phyloP scores from a whole-genome alignment of 352 stramenopile genomes.

The Aphanomyces invadans region DNA sequence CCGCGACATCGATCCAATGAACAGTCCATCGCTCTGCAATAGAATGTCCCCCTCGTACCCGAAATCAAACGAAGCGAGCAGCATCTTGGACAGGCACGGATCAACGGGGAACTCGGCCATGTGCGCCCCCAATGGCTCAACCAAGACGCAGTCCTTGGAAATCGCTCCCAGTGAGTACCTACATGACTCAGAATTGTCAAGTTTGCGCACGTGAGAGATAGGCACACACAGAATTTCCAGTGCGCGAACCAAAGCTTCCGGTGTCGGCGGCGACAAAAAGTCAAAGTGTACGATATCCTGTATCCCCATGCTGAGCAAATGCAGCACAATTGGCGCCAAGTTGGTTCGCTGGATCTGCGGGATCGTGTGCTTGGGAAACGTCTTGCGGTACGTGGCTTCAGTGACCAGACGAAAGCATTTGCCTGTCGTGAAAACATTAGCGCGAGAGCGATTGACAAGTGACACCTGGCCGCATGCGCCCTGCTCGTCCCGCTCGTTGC shows the following conservation, averaged over 20 bases:
- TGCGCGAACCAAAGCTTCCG: slow-evolving; percentile 60
- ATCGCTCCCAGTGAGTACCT: slow-evolving; percentile 51
- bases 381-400: slow-evolving; percentile 39
- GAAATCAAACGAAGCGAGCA: slow-evolving; percentile 57
- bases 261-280: slow-evolving; percentile 66
- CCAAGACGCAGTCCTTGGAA: slow-evolving; percentile 41
- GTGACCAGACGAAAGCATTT: slow-evolving; percentile 77
- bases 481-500: slow-evolving; percentile 92
- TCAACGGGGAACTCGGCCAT: slow-evolving; percentile 98
- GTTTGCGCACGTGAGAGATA: neutral
- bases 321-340: slow-evolving; percentile 52
- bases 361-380: slow-evolving; percentile 53
- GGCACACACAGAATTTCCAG: slow-evolving; percentile 48
- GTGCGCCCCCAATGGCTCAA: slow-evolving; percentile 82
- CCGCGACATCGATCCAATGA: too few relatives aligned
- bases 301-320: slow-evolving; percentile 79
- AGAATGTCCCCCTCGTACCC: slow-evolving; percentile 7
- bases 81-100: slow-evolving; percentile 69
- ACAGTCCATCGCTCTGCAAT: slow-evolving; percentile 57
- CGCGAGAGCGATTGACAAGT: neutral
- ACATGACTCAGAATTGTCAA: neutral
- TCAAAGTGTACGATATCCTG: slow-evolving; percentile 78
- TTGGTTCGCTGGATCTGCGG: slow-evolving; percentile 83
- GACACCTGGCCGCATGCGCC: slow-evolving; percentile 53
- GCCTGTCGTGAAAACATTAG: slow-evolving; percentile 25